These are phyloP conservation scores for Albophoma yamanashiensis DNA, from an alignment of 2,329 filamentous ascomycete genomes.

Conservation along the genomic window DNA sequence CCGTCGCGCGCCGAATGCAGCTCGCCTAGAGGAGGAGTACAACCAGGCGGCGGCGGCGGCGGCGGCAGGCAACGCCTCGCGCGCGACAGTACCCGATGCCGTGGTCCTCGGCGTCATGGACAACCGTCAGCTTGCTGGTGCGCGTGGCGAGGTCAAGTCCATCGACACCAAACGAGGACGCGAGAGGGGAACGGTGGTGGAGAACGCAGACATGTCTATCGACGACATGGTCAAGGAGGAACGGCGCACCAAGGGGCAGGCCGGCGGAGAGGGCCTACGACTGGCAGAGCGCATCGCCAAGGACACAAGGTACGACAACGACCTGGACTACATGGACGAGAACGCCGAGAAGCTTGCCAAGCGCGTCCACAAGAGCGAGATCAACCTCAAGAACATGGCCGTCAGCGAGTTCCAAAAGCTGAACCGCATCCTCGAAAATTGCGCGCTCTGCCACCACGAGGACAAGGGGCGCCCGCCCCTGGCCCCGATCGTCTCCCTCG, in stretches of 20 bases:
- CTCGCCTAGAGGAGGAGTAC: conserved; percentile 73
- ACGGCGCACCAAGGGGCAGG: conserved; percentile 67
- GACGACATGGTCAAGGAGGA: conserved; percentile 97
- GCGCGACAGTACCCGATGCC: conserved; percentile 46
- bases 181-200: conserved; percentile 74
- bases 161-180: conserved; percentile 72
- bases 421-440: conserved; percentile 74
- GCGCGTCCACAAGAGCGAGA: conserved; percentile 76
- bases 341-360: conserved; percentile 85
- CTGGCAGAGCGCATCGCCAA: conserved; percentile 91
- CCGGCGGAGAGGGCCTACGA: conserved; percentile 68
- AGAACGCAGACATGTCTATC: conserved; percentile 92
- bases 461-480: conserved; percentile 63
- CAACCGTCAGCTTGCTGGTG: conserved; percentile 74
- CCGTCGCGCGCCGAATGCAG: conserved; percentile 62
- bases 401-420: conserved; percentile 85
- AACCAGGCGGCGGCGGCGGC: conserved; percentile 59
- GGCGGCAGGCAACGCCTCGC: conserved; percentile 46
- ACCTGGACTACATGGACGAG: conserved; percentile 95
- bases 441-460: conserved; percentile 87
- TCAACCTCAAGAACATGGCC: conserved; percentile 78
- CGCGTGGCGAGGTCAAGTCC: conserved; percentile 60
- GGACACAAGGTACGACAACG: conserved; percentile 80
- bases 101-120: conserved; percentile 83
- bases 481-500: conserved; percentile 79